phyloP scores from a whole-genome alignment of 2,329 filamentous ascomycete species.

The Mycogone perniciosa region DNA sequence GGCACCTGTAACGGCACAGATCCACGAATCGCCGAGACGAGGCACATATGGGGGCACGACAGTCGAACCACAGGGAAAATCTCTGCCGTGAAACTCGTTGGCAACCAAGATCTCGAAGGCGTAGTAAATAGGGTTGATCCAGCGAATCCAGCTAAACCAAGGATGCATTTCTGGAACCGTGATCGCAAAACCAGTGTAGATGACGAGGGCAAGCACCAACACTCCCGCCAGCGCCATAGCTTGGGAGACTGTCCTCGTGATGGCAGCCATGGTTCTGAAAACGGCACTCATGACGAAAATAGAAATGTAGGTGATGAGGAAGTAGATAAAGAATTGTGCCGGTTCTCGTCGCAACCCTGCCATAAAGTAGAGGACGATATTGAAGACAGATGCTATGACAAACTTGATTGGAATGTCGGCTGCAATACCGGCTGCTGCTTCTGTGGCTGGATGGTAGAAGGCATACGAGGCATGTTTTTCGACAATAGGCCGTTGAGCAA shows the following conservation, averaged over 20 bases:
- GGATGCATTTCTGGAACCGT: constrained; percentile 53
- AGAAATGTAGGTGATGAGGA: constrained; percentile 60
- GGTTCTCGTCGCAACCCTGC: constrained; percentile 49
- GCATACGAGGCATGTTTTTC: constrained; percentile 44
- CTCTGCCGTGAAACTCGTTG: constrained; percentile 61
- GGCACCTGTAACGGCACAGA: constrained; percentile 49
- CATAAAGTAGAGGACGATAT: constrained; percentile 54
- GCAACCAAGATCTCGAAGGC: constrained; percentile 66
- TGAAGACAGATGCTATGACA: constrained; percentile 42
- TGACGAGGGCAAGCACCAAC: constrained; percentile 54
- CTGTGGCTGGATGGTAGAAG: constrained; percentile 46
- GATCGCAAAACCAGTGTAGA: constrained; percentile 53
- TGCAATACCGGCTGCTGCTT: constrained; percentile 49
- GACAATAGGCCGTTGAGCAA: constrained; percentile 41
- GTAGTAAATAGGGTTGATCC: constrained; percentile 67
- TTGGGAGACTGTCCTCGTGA: constrained; percentile 59
- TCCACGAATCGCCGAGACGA: constrained; percentile 39
- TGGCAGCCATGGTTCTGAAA: constrained; percentile 66
- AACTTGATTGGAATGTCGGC: constrained; percentile 55
- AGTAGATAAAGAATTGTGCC: constrained; percentile 68
- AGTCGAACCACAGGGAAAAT: constrained; percentile 48
- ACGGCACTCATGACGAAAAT: constrained; percentile 70
- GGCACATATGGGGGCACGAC: constrained; percentile 43
- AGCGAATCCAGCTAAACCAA: constrained; percentile 73
- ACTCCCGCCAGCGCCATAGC: constrained; percentile 49